Evolutionary conservation across 2,329 filamentous ascomycete genomes (phyloP).

Genomic region (Aureobasidium pullulans): DNA sequence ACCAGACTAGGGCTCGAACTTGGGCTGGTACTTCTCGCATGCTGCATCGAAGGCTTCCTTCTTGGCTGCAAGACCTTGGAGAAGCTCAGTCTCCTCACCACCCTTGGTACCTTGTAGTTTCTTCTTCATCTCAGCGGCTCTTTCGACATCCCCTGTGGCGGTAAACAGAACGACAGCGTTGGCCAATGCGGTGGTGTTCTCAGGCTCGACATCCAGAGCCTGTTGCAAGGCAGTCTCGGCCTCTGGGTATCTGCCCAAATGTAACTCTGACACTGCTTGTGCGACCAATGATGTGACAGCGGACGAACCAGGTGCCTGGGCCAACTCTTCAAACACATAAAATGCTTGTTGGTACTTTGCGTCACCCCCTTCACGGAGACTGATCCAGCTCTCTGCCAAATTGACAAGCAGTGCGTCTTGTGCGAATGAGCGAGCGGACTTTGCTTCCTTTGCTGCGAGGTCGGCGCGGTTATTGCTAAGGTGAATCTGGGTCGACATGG

Average conservation of each 20-base stretch:
- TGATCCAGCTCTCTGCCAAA: constrained; percentile 91
- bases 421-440: constrained; percentile 81
- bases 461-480: constrained; percentile 87
- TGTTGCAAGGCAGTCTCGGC: constrained; percentile 79
- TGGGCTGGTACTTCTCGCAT: constrained; percentile 77
- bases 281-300: constrained; percentile 70
- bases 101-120: constrained; percentile 47
- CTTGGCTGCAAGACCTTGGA: constrained; percentile 67
- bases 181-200: constrained; percentile 67
- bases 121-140: constrained; percentile 49
- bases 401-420: constrained; percentile 93
- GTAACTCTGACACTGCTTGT: constrained; percentile 85
- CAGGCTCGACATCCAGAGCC: constrained; percentile 65
- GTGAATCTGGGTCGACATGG: constrained; percentile 85
- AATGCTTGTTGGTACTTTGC: constrained; percentile 95
- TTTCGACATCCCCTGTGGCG: constrained; percentile 59
- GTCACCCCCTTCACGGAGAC: constrained; percentile 82
- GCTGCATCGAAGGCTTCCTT: constrained; percentile 80
- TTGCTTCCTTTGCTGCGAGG: constrained; percentile 82
- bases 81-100: constrained; percentile 1
- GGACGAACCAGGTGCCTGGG: constrained; percentile 74
- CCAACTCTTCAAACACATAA: constrained; percentile 95
- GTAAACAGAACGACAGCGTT: constrained; percentile 76
- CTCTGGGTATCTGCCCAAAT: constrained; percentile 81
- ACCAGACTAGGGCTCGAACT: constrained; percentile 54